Base-by-base conservation (phyloP, 371 early-diverging fungal species). In the Syncephalastrum sp. region DNA sequence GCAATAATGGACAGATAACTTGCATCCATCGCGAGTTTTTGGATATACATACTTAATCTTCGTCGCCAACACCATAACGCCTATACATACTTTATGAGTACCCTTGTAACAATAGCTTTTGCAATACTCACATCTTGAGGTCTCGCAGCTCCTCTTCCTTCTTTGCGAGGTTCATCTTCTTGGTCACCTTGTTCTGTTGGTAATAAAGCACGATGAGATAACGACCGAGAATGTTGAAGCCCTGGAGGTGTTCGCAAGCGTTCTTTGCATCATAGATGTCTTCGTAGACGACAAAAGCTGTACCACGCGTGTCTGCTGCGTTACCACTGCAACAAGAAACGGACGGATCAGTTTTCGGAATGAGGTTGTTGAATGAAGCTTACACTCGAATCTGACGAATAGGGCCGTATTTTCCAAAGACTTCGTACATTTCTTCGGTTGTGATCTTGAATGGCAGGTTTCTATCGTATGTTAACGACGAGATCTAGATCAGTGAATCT, bases 351-450 rank as follows among this genome's bases (percentile, higher is more conserved):
- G 27, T 15, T 27, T 19, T 21, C 21, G 21, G 2, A 21, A 50
- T 13, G 19, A 27, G 29, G 38, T 59, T 48, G 23, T 45, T 27
- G 24, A 29, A 21, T 15, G 17, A 54, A 21, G 57, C 66, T 67
- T 81, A 84, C 82, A 93, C 71, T 70, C 97, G 82, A 41, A 98
- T 93, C 74, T 98, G 98, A 57, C 98, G 81, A 54, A 98, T 92
- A 7, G 96, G 89, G 4, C 98, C 98, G 65, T 97, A 96, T 81
- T 95, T 93, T 53, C 97, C 98, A 86, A 98, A 98, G 50, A 98
- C 82, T 65, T 96, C 96, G 68, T 92, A 98, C 86, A 97, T 85
- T 60, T 98, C 97, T 65, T 96, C 97, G 0, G 91, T 64, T 4
- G 95, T 90, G 57, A 96, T 93, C 75, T 96, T 95, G 78, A 91